phyloP scores from a whole-genome alignment of 768 basidiomycete species.

The Russula sp. region DNA sequence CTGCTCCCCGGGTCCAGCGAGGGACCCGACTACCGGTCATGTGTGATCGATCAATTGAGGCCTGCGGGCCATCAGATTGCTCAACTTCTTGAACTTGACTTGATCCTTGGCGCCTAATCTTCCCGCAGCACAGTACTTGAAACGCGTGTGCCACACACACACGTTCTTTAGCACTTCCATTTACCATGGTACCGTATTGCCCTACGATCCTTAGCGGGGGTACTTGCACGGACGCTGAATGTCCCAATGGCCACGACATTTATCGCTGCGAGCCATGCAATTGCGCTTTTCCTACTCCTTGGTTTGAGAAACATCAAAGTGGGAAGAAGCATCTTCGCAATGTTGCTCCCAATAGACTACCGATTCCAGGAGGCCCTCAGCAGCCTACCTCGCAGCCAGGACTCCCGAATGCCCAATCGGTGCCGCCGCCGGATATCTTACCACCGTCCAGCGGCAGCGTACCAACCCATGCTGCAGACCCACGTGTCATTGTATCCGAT shows the following conservation, averaged over 20 bases:
- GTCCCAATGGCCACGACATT: constrained; percentile 24
- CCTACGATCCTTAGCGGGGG: constrained; percentile 9
- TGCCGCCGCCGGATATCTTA: background rate
- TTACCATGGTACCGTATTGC: constrained; percentile 11
- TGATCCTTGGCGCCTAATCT: too few species aligned
- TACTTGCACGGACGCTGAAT: constrained; percentile 20
- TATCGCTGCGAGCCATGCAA: constrained; percentile 26
- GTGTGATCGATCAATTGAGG: too few species aligned
- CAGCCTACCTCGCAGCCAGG: background rate
- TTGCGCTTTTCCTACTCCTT: constrained; percentile 1
- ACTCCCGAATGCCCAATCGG: background rate
- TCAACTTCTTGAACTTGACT: too few species aligned
- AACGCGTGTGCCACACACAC: background rate
- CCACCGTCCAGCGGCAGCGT: background rate
- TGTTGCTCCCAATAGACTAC: background rate
- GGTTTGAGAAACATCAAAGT: background rate
- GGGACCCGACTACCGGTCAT: too few species aligned
- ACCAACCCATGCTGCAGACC: background rate
- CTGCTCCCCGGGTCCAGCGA: too few species aligned
- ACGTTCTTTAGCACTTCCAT: background rate
- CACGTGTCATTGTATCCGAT: constrained; percentile 2
- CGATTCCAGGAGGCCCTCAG: too few species aligned
- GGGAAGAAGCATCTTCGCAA: constrained; percentile 8
- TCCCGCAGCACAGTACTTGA: too few species aligned
- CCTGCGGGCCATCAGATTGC: too few species aligned